phyloP scores from a whole-genome alignment of 1,139 yeast genomes.

The Blastobotrys persicus region DNA sequence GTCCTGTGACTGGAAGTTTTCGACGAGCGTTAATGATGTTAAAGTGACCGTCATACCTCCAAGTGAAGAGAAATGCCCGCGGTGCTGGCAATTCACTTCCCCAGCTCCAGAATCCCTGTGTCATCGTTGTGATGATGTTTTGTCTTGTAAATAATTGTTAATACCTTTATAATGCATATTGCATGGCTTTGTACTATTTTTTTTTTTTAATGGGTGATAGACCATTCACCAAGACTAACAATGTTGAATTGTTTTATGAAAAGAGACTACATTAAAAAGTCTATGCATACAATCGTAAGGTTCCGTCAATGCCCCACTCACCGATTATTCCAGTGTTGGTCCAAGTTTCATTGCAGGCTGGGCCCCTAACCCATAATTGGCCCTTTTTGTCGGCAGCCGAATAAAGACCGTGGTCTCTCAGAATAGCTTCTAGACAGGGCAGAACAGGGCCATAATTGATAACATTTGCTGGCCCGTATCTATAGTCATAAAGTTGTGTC shows the following conservation, averaged over 20 bases:
- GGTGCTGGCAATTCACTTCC: slow-evolving; percentile 87
- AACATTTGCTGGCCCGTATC: slow-evolving; percentile 25
- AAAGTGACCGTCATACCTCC: slow-evolving; percentile 47
- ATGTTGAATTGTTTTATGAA: background rate
- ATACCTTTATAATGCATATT: background rate
- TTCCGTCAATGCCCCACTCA: slow-evolving; percentile 33
- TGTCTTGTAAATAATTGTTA: slow-evolving; percentile 4
- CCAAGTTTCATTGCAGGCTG: slow-evolving; percentile 28
- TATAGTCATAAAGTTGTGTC: slow-evolving; percentile 39
- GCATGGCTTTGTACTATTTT: no score
- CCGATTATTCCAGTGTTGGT: slow-evolving; percentile 30
- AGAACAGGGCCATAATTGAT: slow-evolving; percentile 38
- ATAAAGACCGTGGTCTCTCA: slow-evolving; percentile 23
- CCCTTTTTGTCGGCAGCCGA: slow-evolving; percentile 27
- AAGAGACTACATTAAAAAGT: background rate
- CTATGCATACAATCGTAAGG: slow-evolving; percentile 38
- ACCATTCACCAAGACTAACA: no score
- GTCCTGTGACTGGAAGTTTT: slow-evolving; percentile 34
- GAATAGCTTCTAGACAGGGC: slow-evolving; percentile 35
- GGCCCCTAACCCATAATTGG: slow-evolving; percentile 30
- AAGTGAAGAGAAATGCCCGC: slow-evolving; percentile 64
- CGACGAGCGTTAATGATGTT: slow-evolving; percentile 33
- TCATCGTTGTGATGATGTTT: slow-evolving; percentile 58
- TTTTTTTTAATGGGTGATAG: no score
- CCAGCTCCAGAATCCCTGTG: slow-evolving; percentile 56